These are phyloP conservation scores for Gossypium gossypioides DNA, from an alignment of 441 rosid species.

Conservation along the genomic window DNA sequence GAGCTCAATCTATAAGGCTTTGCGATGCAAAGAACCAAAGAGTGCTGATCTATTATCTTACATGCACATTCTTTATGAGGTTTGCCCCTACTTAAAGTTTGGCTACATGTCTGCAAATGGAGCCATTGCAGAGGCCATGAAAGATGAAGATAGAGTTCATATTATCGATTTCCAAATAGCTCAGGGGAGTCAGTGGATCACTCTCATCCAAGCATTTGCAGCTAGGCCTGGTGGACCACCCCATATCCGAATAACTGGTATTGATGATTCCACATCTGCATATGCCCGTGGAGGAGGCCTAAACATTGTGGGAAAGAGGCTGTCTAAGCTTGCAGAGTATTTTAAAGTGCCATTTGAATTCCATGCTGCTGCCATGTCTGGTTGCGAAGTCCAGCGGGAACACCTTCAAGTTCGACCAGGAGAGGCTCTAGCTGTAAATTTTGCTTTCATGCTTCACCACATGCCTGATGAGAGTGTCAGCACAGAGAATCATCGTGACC, in stretches of 20 bases:
- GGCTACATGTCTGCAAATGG: slow-evolving; percentile 91
- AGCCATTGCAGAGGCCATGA: slow-evolving; percentile 87
- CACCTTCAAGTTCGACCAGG: slow-evolving; percentile 39
- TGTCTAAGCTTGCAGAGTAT: slow-evolving; percentile 46
- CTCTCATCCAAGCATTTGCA: slow-evolving; percentile 84
- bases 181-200: slow-evolving; percentile 82
- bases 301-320: slow-evolving; percentile 53
- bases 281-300: slow-evolving; percentile 77
- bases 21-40: slow-evolving; percentile 55
- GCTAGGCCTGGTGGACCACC: slow-evolving; percentile 89
- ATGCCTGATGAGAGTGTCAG: slow-evolving; percentile 86
- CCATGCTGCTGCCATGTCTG: slow-evolving; percentile 43
- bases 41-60: slow-evolving; percentile 61
- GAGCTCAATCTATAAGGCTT: slow-evolving; percentile 55
- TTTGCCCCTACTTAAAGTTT: slow-evolving; percentile 74
- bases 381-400: slow-evolving; percentile 37
- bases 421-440: slow-evolving; percentile 72
- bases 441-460: slow-evolving; percentile 75
- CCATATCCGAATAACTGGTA: slow-evolving; percentile 63
- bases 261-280: slow-evolving; percentile 59
- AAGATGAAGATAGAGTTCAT: slow-evolving; percentile 67
- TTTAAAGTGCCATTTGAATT: slow-evolving; percentile 73
- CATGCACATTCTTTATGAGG: slow-evolving; percentile 78
- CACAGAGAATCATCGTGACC: slow-evolving; percentile 67
- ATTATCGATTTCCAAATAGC: slow-evolving; percentile 69